phyloP scores from a whole-genome alignment of 768 basidiomycete species.

The Pleurotus salmoneostramineus region DNA sequence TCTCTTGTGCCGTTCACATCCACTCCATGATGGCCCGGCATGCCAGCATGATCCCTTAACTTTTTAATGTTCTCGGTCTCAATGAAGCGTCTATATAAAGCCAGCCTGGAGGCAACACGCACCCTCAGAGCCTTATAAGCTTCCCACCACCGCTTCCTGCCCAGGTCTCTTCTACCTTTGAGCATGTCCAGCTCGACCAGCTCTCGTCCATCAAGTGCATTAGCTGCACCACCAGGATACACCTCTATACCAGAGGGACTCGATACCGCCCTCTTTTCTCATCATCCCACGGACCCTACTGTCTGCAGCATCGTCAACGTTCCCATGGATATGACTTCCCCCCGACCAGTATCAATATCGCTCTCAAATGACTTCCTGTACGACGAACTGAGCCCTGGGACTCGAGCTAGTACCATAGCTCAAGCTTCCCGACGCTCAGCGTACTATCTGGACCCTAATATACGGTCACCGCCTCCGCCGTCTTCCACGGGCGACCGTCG shows the following conservation, averaged over 20 bases:
- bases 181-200: not conserved
- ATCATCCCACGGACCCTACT: not conserved
- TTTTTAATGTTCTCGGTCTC: not conserved
- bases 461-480: not conserved
- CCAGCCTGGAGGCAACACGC: not conserved
- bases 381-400: not conserved
- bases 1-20: not conserved
- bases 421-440: not conserved
- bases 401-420: not conserved
- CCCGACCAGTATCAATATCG: not conserved
- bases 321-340: conserved; percentile 1
- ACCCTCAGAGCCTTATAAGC: not conserved
- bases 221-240: conserved; percentile 1
- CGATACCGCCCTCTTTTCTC: not conserved
- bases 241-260: conserved; percentile 4
- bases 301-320: conserved; percentile 4
- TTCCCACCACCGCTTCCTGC: not conserved
- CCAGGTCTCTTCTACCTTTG: not conserved
- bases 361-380: not conserved
- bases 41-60: not conserved
- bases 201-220: not conserved
- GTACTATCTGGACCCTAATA: not conserved
- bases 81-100: conserved; percentile 2
- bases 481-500: not conserved
- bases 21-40: not conserved